Evolutionary conservation across 345 rosid species (phyloP), one percentile per base, ranked within the genome.

Genomic region (Lepidium sativum): DNA sequence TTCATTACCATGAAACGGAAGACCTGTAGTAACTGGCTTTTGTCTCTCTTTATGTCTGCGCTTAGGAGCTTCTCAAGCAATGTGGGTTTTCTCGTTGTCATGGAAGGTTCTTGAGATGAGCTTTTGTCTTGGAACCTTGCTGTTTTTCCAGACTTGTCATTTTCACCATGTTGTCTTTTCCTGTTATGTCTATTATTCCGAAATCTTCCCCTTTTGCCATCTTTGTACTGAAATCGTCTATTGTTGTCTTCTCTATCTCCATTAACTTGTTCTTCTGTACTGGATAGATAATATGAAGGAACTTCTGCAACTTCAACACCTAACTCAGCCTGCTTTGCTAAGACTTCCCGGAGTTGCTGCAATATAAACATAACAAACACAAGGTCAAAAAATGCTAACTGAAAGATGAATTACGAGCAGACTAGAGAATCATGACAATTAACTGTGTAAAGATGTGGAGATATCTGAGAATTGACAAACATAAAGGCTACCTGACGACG

Each of bases 241-340:
- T 53, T 49, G 64, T 61, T 49, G 69, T 45, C 34, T 63, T 33
- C 56, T 56, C 39, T 27, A 67, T 47, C 49, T 48, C 57, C 65
- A 18, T 37, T 29, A 70, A 29, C 69, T 47, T 67, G 75, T 53
- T 79, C 75, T 74, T 67, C 77, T 37, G 75, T 73, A 53, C 81
- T 87, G 12, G 68, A 69, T 15, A 90, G 71, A 78, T 94, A 87
- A 57, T 81, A 67, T 9, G 87, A 75, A 8, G 96, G 96, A 70
- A 94, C 71, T 79, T 94, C 99, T 43, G 97, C 97, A 63, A 90
- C 92, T 79, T 88, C 96, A 69, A 83, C 80, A 49, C 96, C 96
- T 68, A 94, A 74, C 77, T 88, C 92, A 15, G 88, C 95, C 70
- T 94, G 99, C 91, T 84, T 86, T 38, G 84, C 85, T 75, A 94